Evolutionary conservation across 73 alveolate species (phyloP).

Genomic region (Paramecium sonneborni): DNA sequence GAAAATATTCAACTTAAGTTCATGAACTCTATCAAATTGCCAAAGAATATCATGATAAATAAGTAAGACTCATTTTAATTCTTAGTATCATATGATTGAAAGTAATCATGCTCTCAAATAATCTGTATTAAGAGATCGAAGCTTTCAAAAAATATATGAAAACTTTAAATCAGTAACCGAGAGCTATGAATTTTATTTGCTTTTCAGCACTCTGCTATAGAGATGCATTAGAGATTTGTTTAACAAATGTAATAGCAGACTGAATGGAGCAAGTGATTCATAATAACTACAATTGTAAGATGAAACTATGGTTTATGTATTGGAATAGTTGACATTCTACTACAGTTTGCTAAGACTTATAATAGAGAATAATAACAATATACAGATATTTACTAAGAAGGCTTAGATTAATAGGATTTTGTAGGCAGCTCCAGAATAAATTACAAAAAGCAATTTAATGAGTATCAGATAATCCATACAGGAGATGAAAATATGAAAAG

Average conservation of each 20-base stretch:
- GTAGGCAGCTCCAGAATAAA: neutral
- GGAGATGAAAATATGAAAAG: constrained; percentile 4
- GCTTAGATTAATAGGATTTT: neutral
- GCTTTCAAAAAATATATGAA: constrained; percentile 25
- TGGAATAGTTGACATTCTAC: neutral
- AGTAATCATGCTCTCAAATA: neutral
- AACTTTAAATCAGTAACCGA: neutral
- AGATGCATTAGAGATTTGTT: neutral
- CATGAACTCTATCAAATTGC: neutral
- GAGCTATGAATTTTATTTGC: constrained; percentile 17
- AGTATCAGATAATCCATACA: neutral
- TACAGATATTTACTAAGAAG: neutral
- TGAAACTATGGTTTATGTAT: constrained; percentile 36
- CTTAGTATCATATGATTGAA: neutral
- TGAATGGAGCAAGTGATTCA: neutral
- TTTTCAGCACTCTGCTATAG: neutral
- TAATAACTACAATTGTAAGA: neutral
- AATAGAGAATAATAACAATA: neutral
- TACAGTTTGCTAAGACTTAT: neutral
- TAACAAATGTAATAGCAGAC: neutral
- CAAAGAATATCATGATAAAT: constrained; percentile 11
- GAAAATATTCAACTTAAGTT: neutral
- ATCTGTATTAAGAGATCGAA: neutral
- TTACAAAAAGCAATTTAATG: neutral
- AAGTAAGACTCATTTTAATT: neutral